Percentiles rank a stretch among this genome's conserved stretches.
Evolutionary conservation across 768 basidiomycete species (phyloP).

Genomic region (Saitozyma sp.): DNA sequence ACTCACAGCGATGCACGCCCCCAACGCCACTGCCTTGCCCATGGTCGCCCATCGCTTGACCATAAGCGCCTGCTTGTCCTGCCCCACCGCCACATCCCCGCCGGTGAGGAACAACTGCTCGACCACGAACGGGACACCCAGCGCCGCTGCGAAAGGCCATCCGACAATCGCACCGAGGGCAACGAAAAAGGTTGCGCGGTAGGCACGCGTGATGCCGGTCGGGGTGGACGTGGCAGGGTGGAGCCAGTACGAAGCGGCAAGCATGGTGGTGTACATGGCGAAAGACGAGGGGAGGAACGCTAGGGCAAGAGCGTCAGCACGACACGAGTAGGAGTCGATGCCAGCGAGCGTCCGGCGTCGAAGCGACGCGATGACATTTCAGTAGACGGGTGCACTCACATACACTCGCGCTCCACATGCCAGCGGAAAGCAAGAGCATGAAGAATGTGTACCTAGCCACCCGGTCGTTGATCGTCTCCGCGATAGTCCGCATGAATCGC

Average conservation of each 20-base stretch:
- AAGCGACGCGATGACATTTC: slow-evolving; percentile 5
- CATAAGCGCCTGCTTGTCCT: slow-evolving; percentile 28
- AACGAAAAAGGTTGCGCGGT: slow-evolving; percentile 66
- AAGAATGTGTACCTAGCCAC: slow-evolving; percentile 93
- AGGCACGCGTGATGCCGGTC: slow-evolving; percentile 63
- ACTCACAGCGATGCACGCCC: slow-evolving; percentile 38
- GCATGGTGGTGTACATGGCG: slow-evolving; percentile 81
- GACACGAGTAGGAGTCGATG: no score
- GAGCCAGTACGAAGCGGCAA: slow-evolving; percentile 69
- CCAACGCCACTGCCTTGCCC: slow-evolving; percentile 20
- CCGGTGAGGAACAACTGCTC: slow-evolving; percentile 84
- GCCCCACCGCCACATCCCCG: slow-evolving; percentile 57
- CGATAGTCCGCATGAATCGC: slow-evolving; percentile 75
- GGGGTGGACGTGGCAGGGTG: slow-evolving; percentile 53
- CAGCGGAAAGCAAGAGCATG: slow-evolving; percentile 77
- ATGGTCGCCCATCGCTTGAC: slow-evolving; percentile 34
- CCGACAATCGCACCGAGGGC: slow-evolving; percentile 84
- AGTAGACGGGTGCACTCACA: slow-evolving; percentile 57
- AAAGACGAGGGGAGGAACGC: slow-evolving; percentile 95
- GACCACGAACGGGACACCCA: slow-evolving; percentile 82
- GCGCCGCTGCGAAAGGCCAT: slow-evolving; percentile 92
- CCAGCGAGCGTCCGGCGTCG: slow-evolving; percentile 1
- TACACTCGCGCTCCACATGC: slow-evolving; percentile 90
- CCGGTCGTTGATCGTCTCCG: slow-evolving; percentile 77
- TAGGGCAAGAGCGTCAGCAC: slow-evolving; percentile 43